A percentile compares a stretch with the other conserved stretches of the same genome.
Conservation (phyloP, 768 basidiomycete species). For the Hydnum rufescens region DNA sequence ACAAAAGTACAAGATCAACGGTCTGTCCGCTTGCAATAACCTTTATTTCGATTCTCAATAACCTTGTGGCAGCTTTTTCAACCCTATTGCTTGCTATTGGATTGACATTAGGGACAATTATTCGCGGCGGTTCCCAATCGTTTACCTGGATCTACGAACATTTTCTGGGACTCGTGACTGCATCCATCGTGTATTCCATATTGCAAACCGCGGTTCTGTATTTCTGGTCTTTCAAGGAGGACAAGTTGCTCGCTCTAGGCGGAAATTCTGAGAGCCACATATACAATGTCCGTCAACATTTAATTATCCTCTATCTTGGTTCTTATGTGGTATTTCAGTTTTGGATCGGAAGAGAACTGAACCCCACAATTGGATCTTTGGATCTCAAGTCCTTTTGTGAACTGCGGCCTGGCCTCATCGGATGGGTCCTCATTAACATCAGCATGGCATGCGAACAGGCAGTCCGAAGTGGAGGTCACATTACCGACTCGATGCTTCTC, state of each 20-base stretch:
- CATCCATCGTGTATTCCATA: conserved; percentile 57
- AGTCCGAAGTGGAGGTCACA: conserved; percentile 44
- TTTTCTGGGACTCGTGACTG: conserved; percentile 78
- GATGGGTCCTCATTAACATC: conserved; percentile 81
- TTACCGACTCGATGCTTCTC: conserved; percentile 74
- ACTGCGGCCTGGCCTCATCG: conserved; percentile 73
- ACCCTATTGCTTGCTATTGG: conserved; percentile 73
- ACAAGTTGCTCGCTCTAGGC: conserved; percentile 68
- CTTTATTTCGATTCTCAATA: not conserved
- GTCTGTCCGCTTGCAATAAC: conserved; percentile 22
- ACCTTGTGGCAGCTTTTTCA: conserved; percentile 42
- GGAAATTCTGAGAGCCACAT: conserved; percentile 75
- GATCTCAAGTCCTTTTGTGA: conserved; percentile 65
- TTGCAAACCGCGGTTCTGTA: conserved; percentile 59
- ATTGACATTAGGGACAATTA: conserved; percentile 43
- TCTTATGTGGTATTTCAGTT: conserved; percentile 29
- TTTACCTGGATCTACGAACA: conserved; percentile 86
- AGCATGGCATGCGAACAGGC: conserved; percentile 86
- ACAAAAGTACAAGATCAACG: conserved; percentile 87
- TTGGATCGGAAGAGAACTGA: conserved; percentile 86
- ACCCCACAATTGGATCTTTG: conserved; percentile 64
- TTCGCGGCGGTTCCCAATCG: conserved; percentile 51
- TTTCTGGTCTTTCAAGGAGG: conserved; percentile 41
- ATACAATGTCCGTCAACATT: conserved; percentile 58
- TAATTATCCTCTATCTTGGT: conserved; percentile 1